Conservation (phyloP, 2,329 filamentous ascomycete species). For the Diplocarpon rosae region DNA sequence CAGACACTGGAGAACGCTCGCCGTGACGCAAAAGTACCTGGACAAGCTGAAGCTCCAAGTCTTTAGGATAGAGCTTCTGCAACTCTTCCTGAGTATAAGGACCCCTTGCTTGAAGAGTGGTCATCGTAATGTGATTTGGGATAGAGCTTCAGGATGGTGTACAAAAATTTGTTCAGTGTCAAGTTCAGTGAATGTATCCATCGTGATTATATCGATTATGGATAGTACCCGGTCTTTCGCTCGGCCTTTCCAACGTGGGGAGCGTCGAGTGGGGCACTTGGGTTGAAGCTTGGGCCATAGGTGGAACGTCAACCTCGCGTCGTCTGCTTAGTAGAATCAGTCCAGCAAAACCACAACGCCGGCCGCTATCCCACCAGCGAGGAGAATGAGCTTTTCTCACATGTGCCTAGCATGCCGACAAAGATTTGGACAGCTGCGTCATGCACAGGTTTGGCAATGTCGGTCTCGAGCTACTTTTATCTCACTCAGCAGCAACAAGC, state of each 20-base stretch:
- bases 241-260: no score
- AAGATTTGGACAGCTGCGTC: conserved; percentile 13
- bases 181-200: no score
- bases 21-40: conserved; percentile 77
- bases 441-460: conserved; percentile 12
- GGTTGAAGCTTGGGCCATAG: no score
- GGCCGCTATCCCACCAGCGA: no score
- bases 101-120: conserved; percentile 60
- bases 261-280: no score
- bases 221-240: background rate
- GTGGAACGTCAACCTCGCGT: no score
- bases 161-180: no score
- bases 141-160: no score
- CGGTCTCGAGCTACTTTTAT: conserved; percentile 21
- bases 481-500: conserved; percentile 14
- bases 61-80: conserved; percentile 64
- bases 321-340: no score
- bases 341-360: no score
- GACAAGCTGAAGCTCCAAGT: conserved; percentile 75
- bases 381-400: conserved; percentile 21
- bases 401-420: conserved; percentile 25
- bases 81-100: conserved; percentile 78
- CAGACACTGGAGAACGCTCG: conserved; percentile 71
- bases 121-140: conserved; percentile 44
- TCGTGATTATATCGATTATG: background rate